These are phyloP conservation scores for Apiotrichum porosum DNA, from an alignment of 1,284 basidiomycete genomes.

Conservation along the genomic window DNA sequence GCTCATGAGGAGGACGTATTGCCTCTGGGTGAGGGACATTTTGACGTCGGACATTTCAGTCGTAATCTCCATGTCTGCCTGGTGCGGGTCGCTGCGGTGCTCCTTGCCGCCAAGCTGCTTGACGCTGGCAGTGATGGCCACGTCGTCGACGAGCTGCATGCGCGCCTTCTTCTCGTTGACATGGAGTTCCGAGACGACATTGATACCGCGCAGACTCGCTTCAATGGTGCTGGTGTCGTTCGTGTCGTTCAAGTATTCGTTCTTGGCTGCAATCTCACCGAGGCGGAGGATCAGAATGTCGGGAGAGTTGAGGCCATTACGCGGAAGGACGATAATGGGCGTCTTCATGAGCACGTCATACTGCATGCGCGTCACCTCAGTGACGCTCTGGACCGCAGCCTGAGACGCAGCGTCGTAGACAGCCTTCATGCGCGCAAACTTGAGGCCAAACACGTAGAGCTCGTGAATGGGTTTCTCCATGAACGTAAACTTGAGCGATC, in stretches of 20 bases:
- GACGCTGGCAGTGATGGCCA: constrained; percentile 69
- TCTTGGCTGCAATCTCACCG: constrained; percentile 82
- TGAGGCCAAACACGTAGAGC: constrained; percentile 76
- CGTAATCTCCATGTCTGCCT: constrained; percentile 61
- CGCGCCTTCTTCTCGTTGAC: constrained; percentile 53
- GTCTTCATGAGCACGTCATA: constrained; percentile 88
- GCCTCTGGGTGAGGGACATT: constrained; percentile 81
- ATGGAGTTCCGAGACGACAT: constrained; percentile 67
- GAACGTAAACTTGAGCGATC: constrained; percentile 85
- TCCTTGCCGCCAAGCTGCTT: constrained; percentile 52
- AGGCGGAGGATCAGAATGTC: constrained; percentile 77
- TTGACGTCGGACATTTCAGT: constrained; percentile 81
- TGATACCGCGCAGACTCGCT: constrained; percentile 80
- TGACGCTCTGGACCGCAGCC: constrained; percentile 85
- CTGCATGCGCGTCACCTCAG: constrained; percentile 78
- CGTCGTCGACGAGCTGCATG: constrained; percentile 90
- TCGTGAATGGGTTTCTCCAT: constrained; percentile 81
- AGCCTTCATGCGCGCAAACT: constrained; percentile 86
- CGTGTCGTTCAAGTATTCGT: constrained; percentile 61
- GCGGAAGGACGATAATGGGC: constrained; percentile 87
- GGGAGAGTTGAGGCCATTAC: constrained; percentile 58
- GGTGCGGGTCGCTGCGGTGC: constrained; percentile 52
- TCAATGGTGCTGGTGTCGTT: constrained; percentile 58
- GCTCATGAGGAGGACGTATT: constrained; percentile 73
- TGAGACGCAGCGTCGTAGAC: constrained; percentile 90